A percentile compares a stretch with the other conserved stretches of the same genome.
Evolutionary conservation across 2,329 filamentous ascomycete species (phyloP).

Genomic region (Fusarium xyrophilum): DNA sequence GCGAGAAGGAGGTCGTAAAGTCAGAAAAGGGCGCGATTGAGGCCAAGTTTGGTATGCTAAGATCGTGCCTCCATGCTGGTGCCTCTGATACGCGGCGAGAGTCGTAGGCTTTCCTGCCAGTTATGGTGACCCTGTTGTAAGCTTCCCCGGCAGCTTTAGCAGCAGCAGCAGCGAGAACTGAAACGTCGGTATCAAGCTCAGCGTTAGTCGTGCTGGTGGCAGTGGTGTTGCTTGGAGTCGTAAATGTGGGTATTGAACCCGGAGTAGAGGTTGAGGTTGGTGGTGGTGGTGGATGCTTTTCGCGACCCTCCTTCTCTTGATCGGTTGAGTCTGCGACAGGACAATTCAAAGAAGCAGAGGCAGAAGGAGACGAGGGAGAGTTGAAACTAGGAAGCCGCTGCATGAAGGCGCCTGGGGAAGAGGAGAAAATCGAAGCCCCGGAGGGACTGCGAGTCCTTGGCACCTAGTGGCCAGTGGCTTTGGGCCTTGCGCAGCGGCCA

Average conservation of each 20-base stretch:
- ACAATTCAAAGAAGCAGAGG: slow-evolving; percentile 13
- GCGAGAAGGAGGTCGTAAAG: slow-evolving; percentile 7
- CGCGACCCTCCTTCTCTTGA: slow-evolving; percentile 18
- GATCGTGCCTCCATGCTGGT: slow-evolving; percentile 36
- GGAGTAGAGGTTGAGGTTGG: slow-evolving; percentile 13
- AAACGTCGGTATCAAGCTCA: slow-evolving; percentile 11
- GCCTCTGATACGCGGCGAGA: slow-evolving; percentile 14
- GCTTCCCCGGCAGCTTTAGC: slow-evolving; percentile 13
- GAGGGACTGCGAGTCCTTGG: slow-evolving; percentile 40
- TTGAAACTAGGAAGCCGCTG: slow-evolving; percentile 39
- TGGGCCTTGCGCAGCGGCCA: slow-evolving; percentile 32
- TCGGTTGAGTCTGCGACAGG: slow-evolving; percentile 24
- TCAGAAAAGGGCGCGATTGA: slow-evolving; percentile 27
- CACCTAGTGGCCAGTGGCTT: slow-evolving; percentile 39
- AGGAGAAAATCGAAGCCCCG: slow-evolving; percentile 40
- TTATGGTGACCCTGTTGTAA: slow-evolving; percentile 19
- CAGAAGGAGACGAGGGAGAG: slow-evolving; percentile 31
- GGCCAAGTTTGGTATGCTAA: slow-evolving; percentile 31
- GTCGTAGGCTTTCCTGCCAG: slow-evolving; percentile 24
- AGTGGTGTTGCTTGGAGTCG: slow-evolving; percentile 12
- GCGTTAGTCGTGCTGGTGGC: slow-evolving; percentile 3
- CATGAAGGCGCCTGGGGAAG: slow-evolving; percentile 44
- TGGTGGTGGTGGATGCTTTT: slow-evolving; percentile 7
- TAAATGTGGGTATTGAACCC: slow-evolving; percentile 13
- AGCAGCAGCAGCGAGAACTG: slow-evolving; percentile 17